Evolutionary conservation across 2,329 filamentous ascomycete genomes (phyloP).

Genomic region (Byssochlamys sp.): DNA sequence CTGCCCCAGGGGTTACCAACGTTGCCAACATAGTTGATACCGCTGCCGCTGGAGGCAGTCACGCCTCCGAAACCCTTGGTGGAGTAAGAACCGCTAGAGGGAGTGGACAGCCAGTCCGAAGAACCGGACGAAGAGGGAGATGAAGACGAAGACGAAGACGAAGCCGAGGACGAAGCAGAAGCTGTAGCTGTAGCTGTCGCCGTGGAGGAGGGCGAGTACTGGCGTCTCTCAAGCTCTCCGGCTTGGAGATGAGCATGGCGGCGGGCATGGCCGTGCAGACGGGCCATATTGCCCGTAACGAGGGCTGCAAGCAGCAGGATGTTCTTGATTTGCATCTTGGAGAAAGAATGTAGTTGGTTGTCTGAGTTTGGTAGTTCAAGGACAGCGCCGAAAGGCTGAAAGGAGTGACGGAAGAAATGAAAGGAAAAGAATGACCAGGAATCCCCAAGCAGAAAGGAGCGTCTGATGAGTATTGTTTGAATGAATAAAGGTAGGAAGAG

Average conservation of each 20-base stretch:
- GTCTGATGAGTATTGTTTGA: background rate
- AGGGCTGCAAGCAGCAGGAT: conserved; percentile 24
- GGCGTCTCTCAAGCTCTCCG: conserved; percentile 10
- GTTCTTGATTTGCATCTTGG: conserved; percentile 22
- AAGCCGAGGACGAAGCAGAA: conserved; percentile 1
- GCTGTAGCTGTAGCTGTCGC: conserved; percentile 1
- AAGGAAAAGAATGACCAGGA: background rate
- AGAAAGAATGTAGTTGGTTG: background rate
- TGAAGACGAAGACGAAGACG: conserved; percentile 4
- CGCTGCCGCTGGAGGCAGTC: conserved; percentile 13
- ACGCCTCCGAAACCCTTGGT: conserved; percentile 7
- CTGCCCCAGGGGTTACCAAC: conserved; percentile 28
- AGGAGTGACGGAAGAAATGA: background rate
- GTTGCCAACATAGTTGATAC: conserved; percentile 17
- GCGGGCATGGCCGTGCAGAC: conserved; percentile 10
- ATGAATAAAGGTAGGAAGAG: background rate
- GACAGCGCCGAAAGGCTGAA: background rate
- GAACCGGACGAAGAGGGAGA: background rate
- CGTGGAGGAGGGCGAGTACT: conserved; percentile 3
- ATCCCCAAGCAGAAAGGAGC: background rate
- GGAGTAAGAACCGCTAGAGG: background rate
- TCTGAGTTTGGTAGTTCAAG: background rate
- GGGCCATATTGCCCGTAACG: conserved; percentile 14
- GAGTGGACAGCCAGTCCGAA: background rate
- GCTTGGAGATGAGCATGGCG: conserved; percentile 5